Percentiles rank a stretch among this genome's conserved stretches.
These are phyloP conservation scores for Macrocybe sp. DNA, from an alignment of 1,284 basidiomycete species.

Conservation along the genomic window DNA sequence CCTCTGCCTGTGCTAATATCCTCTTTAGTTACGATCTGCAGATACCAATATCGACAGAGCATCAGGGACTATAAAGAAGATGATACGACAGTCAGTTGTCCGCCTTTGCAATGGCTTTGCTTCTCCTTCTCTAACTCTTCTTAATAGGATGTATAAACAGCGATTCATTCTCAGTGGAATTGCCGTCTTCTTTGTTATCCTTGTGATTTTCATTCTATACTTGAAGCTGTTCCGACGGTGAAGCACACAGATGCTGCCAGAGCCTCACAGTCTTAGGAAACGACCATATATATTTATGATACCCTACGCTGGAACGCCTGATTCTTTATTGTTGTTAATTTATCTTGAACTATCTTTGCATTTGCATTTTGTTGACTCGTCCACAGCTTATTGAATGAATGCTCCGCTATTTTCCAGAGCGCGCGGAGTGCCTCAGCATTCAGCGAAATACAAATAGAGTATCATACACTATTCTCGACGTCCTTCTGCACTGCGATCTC, in stretches of 20 bases:
- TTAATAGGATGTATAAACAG: conserved; percentile 37
- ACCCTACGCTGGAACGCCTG: neutral
- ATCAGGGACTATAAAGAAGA: conserved; percentile 38
- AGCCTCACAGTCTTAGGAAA: too few relatives aligned
- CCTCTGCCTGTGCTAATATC: conserved; percentile 1
- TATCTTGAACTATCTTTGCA: too few relatives aligned
- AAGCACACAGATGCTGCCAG: neutral
- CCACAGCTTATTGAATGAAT: too few relatives aligned
- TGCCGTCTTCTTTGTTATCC: conserved; percentile 32
- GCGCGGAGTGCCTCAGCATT: too few relatives aligned
- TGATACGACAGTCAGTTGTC: conserved; percentile 38
- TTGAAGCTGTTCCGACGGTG: conserved; percentile 34
- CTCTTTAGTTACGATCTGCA: conserved; percentile 31
- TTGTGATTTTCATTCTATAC: conserved; percentile 37
- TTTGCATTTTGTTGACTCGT: too few relatives aligned
- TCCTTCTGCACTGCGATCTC: too few relatives aligned
- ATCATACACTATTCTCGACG: too few relatives aligned
- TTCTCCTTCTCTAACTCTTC: neutral
- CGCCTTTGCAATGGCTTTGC: neutral
- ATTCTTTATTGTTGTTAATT: too few relatives aligned
- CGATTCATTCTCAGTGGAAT: conserved; percentile 33
- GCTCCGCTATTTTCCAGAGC: too few relatives aligned
- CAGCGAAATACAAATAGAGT: too few relatives aligned
- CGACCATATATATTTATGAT: neutral
- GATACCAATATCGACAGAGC: conserved; percentile 39